Evolutionary conservation across 495 filamentous ascomycete genomes (phyloP).

Genomic region (Aspergillus sclerotioniger): DNA sequence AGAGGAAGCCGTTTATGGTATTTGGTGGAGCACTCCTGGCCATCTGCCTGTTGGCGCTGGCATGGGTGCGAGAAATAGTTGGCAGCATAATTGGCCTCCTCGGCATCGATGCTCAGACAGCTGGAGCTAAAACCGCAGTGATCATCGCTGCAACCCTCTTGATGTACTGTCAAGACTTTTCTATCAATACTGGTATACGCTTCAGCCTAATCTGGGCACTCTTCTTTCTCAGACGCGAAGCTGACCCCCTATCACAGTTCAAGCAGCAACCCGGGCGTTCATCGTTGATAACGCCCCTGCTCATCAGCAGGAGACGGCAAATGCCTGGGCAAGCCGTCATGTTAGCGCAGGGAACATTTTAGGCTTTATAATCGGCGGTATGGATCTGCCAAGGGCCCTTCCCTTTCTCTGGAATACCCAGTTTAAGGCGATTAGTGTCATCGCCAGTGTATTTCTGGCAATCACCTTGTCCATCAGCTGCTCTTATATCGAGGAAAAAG

Average conservation of each 20-base stretch:
- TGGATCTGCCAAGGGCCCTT: conserved; percentile 64
- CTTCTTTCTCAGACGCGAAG: neutral
- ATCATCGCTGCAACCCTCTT: conserved; percentile 71
- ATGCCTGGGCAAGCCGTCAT: conserved; percentile 78
- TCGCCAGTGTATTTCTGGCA: conserved; percentile 68
- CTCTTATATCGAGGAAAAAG: conserved; percentile 63
- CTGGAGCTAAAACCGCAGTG: conserved; percentile 51
- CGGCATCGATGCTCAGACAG: conserved; percentile 60
- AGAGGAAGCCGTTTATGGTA: conserved; percentile 82
- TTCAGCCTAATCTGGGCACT: neutral
- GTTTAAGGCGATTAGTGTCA: conserved; percentile 77
- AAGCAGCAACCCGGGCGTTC: conserved; percentile 80
- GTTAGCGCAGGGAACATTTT: conserved; percentile 82
- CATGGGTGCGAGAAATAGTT: conserved; percentile 78
- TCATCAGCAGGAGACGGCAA: conserved; percentile 85
- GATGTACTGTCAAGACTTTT: conserved; percentile 82
- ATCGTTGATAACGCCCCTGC: conserved; percentile 83
- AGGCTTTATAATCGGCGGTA: conserved; percentile 75
- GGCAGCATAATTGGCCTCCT: conserved; percentile 65
- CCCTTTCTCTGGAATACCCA: conserved; percentile 78
- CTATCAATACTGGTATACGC: conserved; percentile 75
- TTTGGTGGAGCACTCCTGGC: conserved; percentile 70
- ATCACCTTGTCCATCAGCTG: conserved; percentile 64
- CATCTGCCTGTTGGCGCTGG: conserved; percentile 65
- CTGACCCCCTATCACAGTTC: conserved; percentile 49